Conservation (phyloP, 1,284 basidiomycete genomes). For the Rhodotorula sp. region DNA sequence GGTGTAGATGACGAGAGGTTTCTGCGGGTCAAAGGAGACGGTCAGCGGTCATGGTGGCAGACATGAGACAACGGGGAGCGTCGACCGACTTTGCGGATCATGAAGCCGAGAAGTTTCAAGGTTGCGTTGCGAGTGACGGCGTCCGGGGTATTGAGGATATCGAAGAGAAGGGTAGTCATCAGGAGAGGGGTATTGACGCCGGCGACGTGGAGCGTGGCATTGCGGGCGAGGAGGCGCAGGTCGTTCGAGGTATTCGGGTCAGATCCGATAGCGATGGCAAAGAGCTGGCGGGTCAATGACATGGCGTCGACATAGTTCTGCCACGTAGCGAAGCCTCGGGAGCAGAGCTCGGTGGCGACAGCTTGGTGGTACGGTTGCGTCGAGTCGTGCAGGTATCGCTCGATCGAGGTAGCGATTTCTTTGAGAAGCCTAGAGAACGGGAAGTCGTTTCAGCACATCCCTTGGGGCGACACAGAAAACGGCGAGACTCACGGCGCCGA, state of each 20-base stretch:
- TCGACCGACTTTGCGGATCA: conserved; percentile 74
- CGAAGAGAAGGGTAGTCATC: conserved; percentile 90
- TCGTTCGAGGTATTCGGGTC: conserved; percentile 62
- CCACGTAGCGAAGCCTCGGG: conserved; percentile 87
- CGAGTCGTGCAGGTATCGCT: conserved; percentile 71
- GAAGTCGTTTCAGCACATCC: not conserved
- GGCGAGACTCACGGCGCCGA: conserved; percentile 49
- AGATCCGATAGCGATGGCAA: conserved; percentile 76
- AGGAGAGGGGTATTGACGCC: conserved; percentile 81
- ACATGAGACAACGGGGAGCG: not conserved
- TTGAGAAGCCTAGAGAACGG: conserved; percentile 65
- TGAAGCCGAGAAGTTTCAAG: conserved; percentile 88
- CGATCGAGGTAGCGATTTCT: conserved; percentile 79
- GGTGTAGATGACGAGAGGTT: conserved; percentile 79
- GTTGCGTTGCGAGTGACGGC: conserved; percentile 78
- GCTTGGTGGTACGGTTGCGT: conserved; percentile 61
- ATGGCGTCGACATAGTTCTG: conserved; percentile 90
- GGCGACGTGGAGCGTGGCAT: conserved; percentile 81
- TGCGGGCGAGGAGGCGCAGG: conserved; percentile 45
- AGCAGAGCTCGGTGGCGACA: conserved; percentile 84
- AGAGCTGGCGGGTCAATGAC: conserved; percentile 81
- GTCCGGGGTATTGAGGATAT: conserved; percentile 74
- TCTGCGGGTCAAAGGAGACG: conserved; percentile 53
- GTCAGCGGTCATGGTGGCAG: not conserved
- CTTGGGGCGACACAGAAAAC: not conserved